Evolutionary conservation across 1,139 yeast species (phyloP), one percentile per base, ranked within the genome.

Genomic region (Blastobotrys petasosporus): DNA sequence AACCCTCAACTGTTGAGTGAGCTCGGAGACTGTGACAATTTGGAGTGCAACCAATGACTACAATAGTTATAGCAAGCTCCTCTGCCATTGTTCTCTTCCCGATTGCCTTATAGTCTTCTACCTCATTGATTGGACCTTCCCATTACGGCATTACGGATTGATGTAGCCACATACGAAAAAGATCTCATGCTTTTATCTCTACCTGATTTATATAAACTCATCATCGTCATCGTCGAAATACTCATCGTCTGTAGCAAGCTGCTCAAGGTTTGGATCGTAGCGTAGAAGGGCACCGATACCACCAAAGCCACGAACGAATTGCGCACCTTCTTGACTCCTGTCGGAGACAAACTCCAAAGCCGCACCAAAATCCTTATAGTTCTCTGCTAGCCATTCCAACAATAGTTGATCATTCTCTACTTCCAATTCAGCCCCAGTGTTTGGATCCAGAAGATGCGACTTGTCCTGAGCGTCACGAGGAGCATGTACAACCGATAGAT

Each of bases 331-430:
- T 44, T 95, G 83, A 33, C 96, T 85, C 70, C 86, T 82, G 72
- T 92, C 98, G 44, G 97, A 85, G 57, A 92, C 95, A 61, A 92
- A 92, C 71, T 92, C 98, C 59, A 92, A 77, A 53, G 84, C 81
- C 46, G 98, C 96, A 77, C 98, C 98, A 61, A 77, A 92, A 58
- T 77, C 85, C 66, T 83, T 85, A 72, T 92, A 92, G 69, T 87
- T 86, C 71, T 90, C 98, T 41, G 98, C 97, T 55, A 92, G 76
- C 98, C 98, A 92, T 70, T 92, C 98, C 58, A 92, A 77, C 62
- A 92, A 76, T 39, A 86, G 77, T 68, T 81, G 83, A 66, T 90
- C 97, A 52, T 80, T 80, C 36, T 83, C 76, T 47, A 83, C 72
- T 66, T 90, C 97, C 82, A 90, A 83, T 65, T 90, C 97, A 42